Evolutionary conservation across 768 basidiomycete species (phyloP), one percentile per base, ranked within the genome.

Genomic region (Candolleomyces aberdarensis): DNA sequence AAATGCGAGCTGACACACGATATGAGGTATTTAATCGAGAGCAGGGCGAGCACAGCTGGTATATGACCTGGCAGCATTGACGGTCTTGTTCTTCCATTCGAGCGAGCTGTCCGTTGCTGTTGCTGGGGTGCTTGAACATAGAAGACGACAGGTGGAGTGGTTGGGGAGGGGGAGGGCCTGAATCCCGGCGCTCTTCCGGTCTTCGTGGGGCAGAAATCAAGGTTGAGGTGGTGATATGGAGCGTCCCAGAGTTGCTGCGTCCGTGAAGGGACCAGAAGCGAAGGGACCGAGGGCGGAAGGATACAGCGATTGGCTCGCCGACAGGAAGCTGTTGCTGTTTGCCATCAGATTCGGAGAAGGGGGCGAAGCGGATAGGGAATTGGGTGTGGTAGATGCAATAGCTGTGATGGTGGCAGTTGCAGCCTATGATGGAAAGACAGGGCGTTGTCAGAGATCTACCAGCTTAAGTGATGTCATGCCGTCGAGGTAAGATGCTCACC

Each of bases 391-490:
- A 10, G 60, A 53, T 44, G 31, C 59, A 20, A 29, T 44, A 56
- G n/a, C 55, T 49, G 61, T 58, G 57, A 29, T 6, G 57, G 43
- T 58, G 43, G 43, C 15, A 15, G 48, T 36, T n/a, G 52, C 10
- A 26, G 36, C 36, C 58, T 59, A 29, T 32, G 40, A 59, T 31
- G 43, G 54, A 7, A 14, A 14, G 57, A 40, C 4, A 50, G 9
- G 32, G 3, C 7, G 56, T 55, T 39, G 47, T 54, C 14, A 50
- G 49, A 54, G 29, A 54, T 54, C 52, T 31, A 54, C 32, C 17
- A 36, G 52, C 13, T 6, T 17, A 44, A 43, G 58, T 67, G 68
- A 70, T 67, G 65, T 69, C 67, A 70, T 67, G 56, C 57, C 32
- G 32, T 32, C 32, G 9, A 32, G 9, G 56, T 64, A 55, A 57